Base-by-base conservation (phyloP, 2,329 filamentous ascomycete species). In the Cladosporium sp. region DNA sequence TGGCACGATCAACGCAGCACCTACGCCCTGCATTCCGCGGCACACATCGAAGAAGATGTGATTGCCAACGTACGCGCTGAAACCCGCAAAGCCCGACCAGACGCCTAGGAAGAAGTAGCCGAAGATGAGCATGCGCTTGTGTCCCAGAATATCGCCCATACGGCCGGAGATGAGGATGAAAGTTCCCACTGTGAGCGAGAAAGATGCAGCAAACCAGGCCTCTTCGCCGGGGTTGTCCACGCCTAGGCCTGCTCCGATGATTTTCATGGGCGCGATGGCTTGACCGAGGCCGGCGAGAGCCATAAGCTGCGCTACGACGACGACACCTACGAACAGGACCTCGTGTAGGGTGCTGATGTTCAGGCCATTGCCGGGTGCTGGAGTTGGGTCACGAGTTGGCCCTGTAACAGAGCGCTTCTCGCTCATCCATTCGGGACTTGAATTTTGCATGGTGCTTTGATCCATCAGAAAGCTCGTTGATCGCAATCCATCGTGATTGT, bases 161-260 rank as follows among this genome's bases (percentile, higher is more conserved):
- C 75, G 70, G 11, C 76, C 76, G 11, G 74, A 73, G 36, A 77
- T 73, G 38, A 78, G 69, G 59, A 79, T 78, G 62, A 78, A 77
- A 3, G 75, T 77, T 22, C 76, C 76, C 12, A 77, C 74, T 2
- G 76, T 77, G 28, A 78, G 65, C 43, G 69, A 71, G 67, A 77
- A 79, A 12, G 69, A 75, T 5, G 76, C 75, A 42, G 76, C 72
- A 55, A 77, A 69, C 76, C 76, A 79, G 15, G 73, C 72, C 37
- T 75, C 70, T 47, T 78, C 69, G 20, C 74, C 78, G 2, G 76
- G 72, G 51, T 73, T 72, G 1, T 66, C 68, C 22, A 73, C 71
- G 11, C 70, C 71, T 38, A 82, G 75, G 20, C 73, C 73, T 17
- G 70, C 61, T 15, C 73, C 78, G 61, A 83, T 81, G 55, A 78